Conservation (phyloP, 2,329 filamentous ascomycete species). For the Microdochium bolleyi region DNA sequence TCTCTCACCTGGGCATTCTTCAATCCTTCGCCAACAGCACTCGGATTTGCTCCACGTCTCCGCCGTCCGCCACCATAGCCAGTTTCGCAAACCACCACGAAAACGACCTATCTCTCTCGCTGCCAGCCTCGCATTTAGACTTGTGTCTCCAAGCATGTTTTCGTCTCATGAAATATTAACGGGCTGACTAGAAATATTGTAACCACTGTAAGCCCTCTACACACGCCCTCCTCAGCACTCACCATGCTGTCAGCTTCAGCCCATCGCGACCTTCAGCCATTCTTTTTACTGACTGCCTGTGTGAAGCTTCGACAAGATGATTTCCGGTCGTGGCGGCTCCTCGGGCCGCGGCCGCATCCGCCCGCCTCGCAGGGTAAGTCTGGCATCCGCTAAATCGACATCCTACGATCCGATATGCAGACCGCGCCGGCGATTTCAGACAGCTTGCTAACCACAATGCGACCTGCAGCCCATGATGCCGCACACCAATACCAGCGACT, state of each 20-base stretch:
- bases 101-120: too few species aligned
- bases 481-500: conserved; percentile 59
- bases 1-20: too few species aligned
- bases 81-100: too few species aligned
- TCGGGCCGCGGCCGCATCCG: conserved; percentile 20
- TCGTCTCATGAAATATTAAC: too few species aligned
- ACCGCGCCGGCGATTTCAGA: neutral
- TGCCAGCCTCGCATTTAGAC: too few species aligned
- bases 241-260: neutral
- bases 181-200: too few species aligned
- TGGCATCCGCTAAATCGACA: neutral
- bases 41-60: too few species aligned
- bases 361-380: conserved; percentile 21
- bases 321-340: conserved; percentile 21
- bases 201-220: too few species aligned
- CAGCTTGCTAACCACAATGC: conserved; percentile 4
- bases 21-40: too few species aligned
- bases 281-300: neutral
- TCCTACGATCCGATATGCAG: neutral
- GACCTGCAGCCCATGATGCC: conserved; percentile 14
- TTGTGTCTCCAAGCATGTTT: too few species aligned
- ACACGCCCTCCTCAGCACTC: too few species aligned
- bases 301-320: conserved; percentile 12
- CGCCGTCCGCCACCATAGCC: too few species aligned
- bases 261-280: neutral